Evolutionary conservation across 169 alveolate species (phyloP), one percentile per base, ranked within the genome.

Genomic region (Perkinsus marinus): DNA sequence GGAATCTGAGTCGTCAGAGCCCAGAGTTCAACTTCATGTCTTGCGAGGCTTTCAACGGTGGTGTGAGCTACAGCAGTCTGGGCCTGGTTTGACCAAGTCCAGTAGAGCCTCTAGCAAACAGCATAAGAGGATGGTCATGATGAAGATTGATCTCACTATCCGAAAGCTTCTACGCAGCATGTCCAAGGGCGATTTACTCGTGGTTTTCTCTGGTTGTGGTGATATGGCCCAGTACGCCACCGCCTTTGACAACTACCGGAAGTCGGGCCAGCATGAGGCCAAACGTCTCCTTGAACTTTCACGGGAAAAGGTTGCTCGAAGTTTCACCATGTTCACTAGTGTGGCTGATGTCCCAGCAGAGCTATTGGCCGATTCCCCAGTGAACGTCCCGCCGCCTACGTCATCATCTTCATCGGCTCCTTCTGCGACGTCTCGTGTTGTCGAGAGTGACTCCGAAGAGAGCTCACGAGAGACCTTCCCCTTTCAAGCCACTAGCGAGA

Each of bases 131-230:
- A 6, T n/a, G 19, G 92, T 47, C 90, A 9, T 90, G 36, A 37
- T 68, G 46, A 89, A 39, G 68, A 57, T 92, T 30, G 93, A 92
- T 36, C 89, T 39, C 68, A 43, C 79, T 37, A 68, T 92, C 0
- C 41, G 39, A 3, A 91, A 90, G 17, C 47, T 92, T 0, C 47
- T 90, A 9, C 91, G 92, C 0, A 39, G 47, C 22, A 22, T 92
- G 91, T 34, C 68, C 34, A 92, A 89, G 0, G 68, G 89, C 47
- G 93, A 92, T 79, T 57, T 92, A 34, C 92, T 92, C 39, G 46
- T 92, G 39, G 90, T 92, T 68, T 16, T 92, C 10, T 92, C 93
- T 0, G 92, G 92, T 10, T 92, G 93, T 38, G 93, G 93, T 13
- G 91, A 92, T 36, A 92, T 92, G 36, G 91, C 91, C 41, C 68